Base-by-base conservation (phyloP, 805 yeast species). In the Saccharomyces kudriavzevii region DNA sequence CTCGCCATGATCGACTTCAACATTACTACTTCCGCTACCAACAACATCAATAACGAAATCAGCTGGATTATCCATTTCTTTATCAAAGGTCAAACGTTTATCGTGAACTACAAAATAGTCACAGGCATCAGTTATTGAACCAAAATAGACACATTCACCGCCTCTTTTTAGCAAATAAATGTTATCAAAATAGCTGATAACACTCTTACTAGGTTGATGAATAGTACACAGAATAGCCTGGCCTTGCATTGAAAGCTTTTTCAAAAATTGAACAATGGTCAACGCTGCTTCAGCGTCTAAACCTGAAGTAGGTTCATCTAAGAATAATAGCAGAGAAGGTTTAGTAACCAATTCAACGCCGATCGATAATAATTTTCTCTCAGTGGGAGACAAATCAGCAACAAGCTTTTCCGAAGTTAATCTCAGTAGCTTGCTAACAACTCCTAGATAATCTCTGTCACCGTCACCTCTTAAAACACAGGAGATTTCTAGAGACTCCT, bases 111-210 rank as follows among this genome's bases (percentile, higher is more conserved):
- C 86, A 72, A 78, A 55, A 64, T 71, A 49, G 54, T 64, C 63
- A 1, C 82, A 78, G 65, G 78, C 77, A 48, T 74, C 68, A 49
- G 89, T 89, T 59, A 83, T 79, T 57, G 84, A 87, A 57, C 90
- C 90, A 65, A 83, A 84, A 66, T 84, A 84, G 17, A 46, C 83
- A 25, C 89, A 84, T 62, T 76, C 70, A 51, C 89, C 89, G 59
- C 89, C 90, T 55, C 75, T 77, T 56, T 80, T 80, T 63, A 85
- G 71, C 58, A 83, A 76, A 56, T 81, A 69, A 51, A 81, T 68
- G n/a, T 83, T 74, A 60, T 81, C 85, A 56, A 81, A 81, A 57
- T 78, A 79, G 58, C 77, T 75, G 62, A 81, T 73, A 57, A 81
- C 69, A 40, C 77, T 71, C 20, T 84, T 84, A 24, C 84, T 80